Conservation (phyloP, 495 filamentous ascomycete genomes). For the Rostrohypoxylon terebratum region DNA sequence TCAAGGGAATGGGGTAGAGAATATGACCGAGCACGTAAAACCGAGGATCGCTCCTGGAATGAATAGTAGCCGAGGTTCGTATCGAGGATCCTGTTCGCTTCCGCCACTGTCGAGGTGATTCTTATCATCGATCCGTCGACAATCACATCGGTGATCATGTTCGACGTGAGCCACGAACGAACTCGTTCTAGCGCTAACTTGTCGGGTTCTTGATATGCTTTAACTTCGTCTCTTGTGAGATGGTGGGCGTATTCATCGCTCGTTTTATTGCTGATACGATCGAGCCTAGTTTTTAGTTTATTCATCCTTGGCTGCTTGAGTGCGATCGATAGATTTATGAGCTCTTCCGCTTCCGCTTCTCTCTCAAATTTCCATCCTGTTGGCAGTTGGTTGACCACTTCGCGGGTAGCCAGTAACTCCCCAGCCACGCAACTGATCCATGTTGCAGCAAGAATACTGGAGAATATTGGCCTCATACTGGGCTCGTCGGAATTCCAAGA, state of each 20-base stretch:
- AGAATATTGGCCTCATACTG: conserved; percentile 19
- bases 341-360: conserved; percentile 24
- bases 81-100: conserved; percentile 53
- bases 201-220: conserved; percentile 46
- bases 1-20: conserved; percentile 59
- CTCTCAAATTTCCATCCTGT: conserved; percentile 32
- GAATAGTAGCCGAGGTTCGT: conserved; percentile 54
- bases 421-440: conserved; percentile 22
- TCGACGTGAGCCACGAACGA: conserved; percentile 52
- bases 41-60: conserved; percentile 41
- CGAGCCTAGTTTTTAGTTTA: conserved; percentile 50
- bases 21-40: conserved; percentile 57
- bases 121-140: conserved; percentile 49
- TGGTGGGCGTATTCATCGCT: conserved; percentile 48
- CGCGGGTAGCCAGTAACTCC: conserved; percentile 25
- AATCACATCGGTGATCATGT: conserved; percentile 44
- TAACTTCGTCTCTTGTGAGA: conserved; percentile 49
- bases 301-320: conserved; percentile 53
- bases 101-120: conserved; percentile 50
- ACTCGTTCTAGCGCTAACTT: conserved; percentile 38
- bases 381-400: conserved; percentile 23
- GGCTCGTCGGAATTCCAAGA: not conserved
- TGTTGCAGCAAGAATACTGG: conserved; percentile 20
- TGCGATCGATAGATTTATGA: conserved; percentile 47
- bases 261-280: conserved; percentile 38